Conservation (phyloP, 345 rosid genomes). For the Populus ilicifolia region DNA sequence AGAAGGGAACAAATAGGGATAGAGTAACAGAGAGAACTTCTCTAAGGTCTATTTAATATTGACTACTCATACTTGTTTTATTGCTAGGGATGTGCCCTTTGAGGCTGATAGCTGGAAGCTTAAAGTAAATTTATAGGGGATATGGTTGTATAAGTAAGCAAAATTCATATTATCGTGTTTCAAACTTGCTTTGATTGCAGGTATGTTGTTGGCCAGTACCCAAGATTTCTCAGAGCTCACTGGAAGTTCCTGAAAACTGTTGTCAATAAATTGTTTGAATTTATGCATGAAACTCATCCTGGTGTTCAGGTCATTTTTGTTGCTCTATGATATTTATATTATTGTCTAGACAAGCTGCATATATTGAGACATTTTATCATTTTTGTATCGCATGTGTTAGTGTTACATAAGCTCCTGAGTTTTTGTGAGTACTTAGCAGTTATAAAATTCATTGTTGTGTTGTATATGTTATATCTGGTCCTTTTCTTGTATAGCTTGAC, state of each 20-base stretch:
- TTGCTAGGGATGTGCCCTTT: background rate
- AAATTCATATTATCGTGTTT: constrained; percentile 2
- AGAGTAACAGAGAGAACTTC: background rate
- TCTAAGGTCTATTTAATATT: background rate
- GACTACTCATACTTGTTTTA: background rate
- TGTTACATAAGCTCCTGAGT: background rate
- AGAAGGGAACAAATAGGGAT: background rate
- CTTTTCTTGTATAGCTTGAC: background rate
- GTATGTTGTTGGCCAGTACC: constrained; percentile 99
- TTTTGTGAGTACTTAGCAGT: background rate
- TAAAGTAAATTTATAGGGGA: background rate
- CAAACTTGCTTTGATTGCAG: constrained; percentile 38
- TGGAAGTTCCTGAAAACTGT: constrained; percentile 99
- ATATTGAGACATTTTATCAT: background rate
- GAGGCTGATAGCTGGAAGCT: background rate
- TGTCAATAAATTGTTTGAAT: constrained; percentile 95
- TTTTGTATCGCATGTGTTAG: background rate
- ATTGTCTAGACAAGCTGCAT: background rate
- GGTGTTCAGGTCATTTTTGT: constrained; percentile 80
- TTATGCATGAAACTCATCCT: constrained; percentile 99
- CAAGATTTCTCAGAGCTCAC: constrained; percentile 96
- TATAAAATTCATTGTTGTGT: background rate
- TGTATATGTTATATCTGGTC: background rate
- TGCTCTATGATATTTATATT: background rate
- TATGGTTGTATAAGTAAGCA: background rate